Conservation (phyloP, 495 filamentous ascomycete species). For the Talaromyces wortmannii region DNA sequence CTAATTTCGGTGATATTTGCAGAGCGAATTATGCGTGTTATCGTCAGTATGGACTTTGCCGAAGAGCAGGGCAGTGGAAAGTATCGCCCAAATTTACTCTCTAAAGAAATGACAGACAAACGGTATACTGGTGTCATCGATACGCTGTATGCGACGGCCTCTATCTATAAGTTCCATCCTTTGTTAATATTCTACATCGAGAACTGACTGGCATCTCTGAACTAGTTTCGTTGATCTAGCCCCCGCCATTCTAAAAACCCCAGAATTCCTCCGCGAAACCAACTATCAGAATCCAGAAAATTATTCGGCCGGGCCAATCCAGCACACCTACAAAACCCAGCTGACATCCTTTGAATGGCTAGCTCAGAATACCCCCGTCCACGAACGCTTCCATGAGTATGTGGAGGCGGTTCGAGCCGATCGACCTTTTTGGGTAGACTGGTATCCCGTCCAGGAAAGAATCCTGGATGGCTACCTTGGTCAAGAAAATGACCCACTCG, state of each 20-base stretch:
- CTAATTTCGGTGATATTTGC: neutral
- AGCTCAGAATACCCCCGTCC: conserved; percentile 10
- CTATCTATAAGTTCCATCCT: conserved; percentile 4
- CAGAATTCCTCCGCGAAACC: conserved; percentile 17
- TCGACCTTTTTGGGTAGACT: conserved; percentile 39
- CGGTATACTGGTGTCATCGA: conserved; percentile 8
- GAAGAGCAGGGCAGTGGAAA: conserved; percentile 4
- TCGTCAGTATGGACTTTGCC: conserved; percentile 10
- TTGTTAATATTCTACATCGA: neutral
- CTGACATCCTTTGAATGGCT: conserved; percentile 22
- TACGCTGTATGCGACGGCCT: no score
- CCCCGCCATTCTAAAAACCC: conserved; percentile 13
- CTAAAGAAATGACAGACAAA: conserved; percentile 10
- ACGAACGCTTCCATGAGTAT: conserved; percentile 19
- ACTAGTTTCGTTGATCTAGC: conserved; percentile 10
- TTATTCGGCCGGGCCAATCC: conserved; percentile 18
- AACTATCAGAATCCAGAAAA: conserved; percentile 19
- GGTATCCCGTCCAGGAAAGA: conserved; percentile 37
- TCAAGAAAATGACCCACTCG: conserved; percentile 20
- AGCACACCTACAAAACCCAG: conserved; percentile 22
- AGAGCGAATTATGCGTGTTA: conserved; percentile 16
- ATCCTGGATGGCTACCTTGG: conserved; percentile 10
- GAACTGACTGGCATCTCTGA: neutral
- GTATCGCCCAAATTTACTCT: conserved; percentile 8
- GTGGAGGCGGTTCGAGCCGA: conserved; percentile 37